phyloP scores from a whole-genome alignment of 148 eudicot species.

The Chenopodium formosanum region DNA sequence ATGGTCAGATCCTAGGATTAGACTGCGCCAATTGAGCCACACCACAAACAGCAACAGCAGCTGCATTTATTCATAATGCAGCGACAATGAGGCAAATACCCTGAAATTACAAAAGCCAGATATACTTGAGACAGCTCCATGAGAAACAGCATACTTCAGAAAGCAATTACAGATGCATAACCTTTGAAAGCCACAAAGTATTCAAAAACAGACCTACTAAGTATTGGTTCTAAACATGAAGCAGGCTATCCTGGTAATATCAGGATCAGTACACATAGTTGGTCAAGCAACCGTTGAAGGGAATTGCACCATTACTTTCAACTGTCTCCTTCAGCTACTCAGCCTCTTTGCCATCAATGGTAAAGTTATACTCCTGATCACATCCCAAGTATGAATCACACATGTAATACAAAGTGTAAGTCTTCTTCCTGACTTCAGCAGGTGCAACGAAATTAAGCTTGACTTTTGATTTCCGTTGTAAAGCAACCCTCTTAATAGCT shows the following conservation, averaged over 20 bases:
- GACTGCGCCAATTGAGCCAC: no score
- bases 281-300: not conserved
- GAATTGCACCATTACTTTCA: conserved; percentile 18
- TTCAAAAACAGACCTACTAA: no score
- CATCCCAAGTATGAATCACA: conserved; percentile 89
- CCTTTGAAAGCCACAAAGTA: no score
- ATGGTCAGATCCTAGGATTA: no score
- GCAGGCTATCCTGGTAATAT: not conserved
- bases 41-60: no score
- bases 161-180: no score
- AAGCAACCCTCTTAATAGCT: conserved; percentile 70
- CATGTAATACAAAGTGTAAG: conserved; percentile 70
- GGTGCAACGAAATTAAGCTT: conserved; percentile 63
- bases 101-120: no score
- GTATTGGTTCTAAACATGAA: no score
- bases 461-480: conserved; percentile 70
- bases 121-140: no score
- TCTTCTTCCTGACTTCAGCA: conserved; percentile 50
- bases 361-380: conserved; percentile 75
- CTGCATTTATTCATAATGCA: no score
- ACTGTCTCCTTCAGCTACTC: conserved; percentile 32
- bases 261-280: not conserved
- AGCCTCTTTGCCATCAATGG: conserved; percentile 52
- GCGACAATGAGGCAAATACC: no score
- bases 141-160: no score